Percentiles rank a stretch among this genome's conserved stretches.
Evolutionary conservation across 148 eudicot genomes (phyloP).

Genomic region (Vaccinium macrocarpon): DNA sequence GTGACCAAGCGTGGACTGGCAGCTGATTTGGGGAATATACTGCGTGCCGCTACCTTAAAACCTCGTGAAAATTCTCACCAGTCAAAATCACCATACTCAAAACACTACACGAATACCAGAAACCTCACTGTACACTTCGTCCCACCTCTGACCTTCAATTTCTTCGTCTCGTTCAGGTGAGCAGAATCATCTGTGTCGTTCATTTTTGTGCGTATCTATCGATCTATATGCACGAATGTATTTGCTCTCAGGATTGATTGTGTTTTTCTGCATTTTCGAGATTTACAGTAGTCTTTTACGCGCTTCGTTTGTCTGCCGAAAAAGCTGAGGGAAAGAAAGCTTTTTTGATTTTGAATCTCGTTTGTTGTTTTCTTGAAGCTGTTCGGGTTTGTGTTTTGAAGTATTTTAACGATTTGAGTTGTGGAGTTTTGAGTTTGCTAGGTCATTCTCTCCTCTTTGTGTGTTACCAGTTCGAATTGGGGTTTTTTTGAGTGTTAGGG

Average conservation of each 20-base stretch:
- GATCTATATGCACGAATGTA: no score
- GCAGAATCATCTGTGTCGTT: background rate
- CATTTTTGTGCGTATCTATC: background rate
- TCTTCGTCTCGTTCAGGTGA: background rate
- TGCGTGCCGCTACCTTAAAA: background rate
- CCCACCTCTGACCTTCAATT: background rate
- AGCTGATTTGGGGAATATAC: background rate
- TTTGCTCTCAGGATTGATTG: background rate
- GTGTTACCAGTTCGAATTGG: background rate
- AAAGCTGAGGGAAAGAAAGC: background rate
- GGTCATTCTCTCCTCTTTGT: background rate
- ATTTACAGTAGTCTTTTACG: background rate
- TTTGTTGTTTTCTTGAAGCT: background rate
- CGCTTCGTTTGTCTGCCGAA: background rate
- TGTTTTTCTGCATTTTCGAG: constrained; percentile 3
- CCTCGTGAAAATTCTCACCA: background rate
- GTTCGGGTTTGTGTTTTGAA: background rate
- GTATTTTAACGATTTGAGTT: background rate
- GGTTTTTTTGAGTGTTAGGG: background rate
- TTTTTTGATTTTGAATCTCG: background rate
- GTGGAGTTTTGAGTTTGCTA: background rate
- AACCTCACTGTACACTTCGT: background rate
- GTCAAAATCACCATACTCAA: background rate
- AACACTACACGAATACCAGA: background rate
- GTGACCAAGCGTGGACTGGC: background rate